These are phyloP conservation scores for Verbascum thapsus DNA, from an alignment of 257 asterid genomes.

Conservation along the genomic window DNA sequence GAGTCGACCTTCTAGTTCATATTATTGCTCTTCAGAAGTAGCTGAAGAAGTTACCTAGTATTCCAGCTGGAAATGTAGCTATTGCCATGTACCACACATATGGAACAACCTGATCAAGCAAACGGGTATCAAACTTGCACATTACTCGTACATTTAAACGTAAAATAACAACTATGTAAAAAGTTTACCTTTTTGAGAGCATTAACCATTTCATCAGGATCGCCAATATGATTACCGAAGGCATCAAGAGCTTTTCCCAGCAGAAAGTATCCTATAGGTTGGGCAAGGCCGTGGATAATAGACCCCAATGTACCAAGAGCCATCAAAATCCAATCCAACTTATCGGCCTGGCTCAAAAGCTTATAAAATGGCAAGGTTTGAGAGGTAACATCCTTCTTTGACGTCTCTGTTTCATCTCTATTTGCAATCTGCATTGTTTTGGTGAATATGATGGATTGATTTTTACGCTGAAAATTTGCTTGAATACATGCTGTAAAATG, in stretches of 20 bases:
- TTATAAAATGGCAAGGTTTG: slow-evolving; percentile 49
- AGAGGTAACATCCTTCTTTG: slow-evolving; percentile 22
- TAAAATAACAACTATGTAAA: not conserved
- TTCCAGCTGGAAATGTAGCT: slow-evolving; percentile 86
- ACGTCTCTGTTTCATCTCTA: slow-evolving; percentile 29
- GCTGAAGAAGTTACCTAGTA: slow-evolving; percentile 49
- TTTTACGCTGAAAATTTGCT: slow-evolving; percentile 26
- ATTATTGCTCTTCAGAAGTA: not conserved
- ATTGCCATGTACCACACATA: slow-evolving; percentile 89
- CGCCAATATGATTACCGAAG: slow-evolving; percentile 56
- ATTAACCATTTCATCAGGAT: slow-evolving; percentile 58
- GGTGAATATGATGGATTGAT: slow-evolving; percentile 21
- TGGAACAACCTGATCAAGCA: slow-evolving; percentile 63
- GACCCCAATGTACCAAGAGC: slow-evolving; percentile 70
- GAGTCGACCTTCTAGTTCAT: not conserved
- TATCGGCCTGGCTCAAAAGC: slow-evolving; percentile 70
- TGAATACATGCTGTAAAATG: slow-evolving; percentile 18
- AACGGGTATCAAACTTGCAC: not conserved
- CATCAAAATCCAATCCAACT: slow-evolving; percentile 74
- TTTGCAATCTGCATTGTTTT: slow-evolving; percentile 31
- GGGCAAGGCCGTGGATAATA: slow-evolving; percentile 76
- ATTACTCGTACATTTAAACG: not conserved
- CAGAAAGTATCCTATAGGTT: slow-evolving; percentile 65
- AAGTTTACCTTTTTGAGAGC: slow-evolving; percentile 59
- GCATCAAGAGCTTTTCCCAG: slow-evolving; percentile 81